Evolutionary conservation across 2,329 filamentous ascomycete genomes (phyloP), one percentile per base, ranked within the genome.

Genomic region (Apiospora arundinis): DNA sequence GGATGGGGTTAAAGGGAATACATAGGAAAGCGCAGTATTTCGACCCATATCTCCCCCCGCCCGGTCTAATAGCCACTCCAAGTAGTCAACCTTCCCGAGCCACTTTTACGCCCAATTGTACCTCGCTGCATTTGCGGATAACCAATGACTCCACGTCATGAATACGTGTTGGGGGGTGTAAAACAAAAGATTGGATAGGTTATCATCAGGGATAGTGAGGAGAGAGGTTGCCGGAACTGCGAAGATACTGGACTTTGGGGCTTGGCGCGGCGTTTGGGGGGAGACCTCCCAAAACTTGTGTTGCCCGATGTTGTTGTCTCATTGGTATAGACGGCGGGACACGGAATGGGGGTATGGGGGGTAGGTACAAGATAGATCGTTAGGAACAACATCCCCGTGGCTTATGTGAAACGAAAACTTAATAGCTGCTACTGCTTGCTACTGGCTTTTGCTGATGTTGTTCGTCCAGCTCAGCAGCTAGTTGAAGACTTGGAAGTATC

Each of bases 101-200:
- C 56, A 63, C 56, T 63, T 63, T 63, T 63, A 21, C 56, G 21
- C 56, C 56, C 56, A 63, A 63, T 63, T 63, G 56, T 40, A 63
- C 56, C 28, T 63, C 32, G 56, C 40, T n/a, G 21, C 56, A n/a
- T 40, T n/a, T 63, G 56, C 56, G 32, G 32, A 63, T 40, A 63
- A 18, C 56, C 7, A 63, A 63, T n/a, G 56, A 63, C 18, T 40
- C 56, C 56, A 63, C 56, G 56, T 63, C 56, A 63, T 63, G 32
- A 63, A n/a, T 40, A 63, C 56, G 56, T 40, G 56, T 63, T 37
- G 56, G 56, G 28, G 56, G 56, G 56, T 63, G 56, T 63, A 32
- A 23, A 21, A 63, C 16, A 21, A 32, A 9, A 63, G 56, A 63
- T 63, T 63, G 56, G 56, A 63, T 40, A 63, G 56, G 18, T 40